Conservation (phyloP, 192 early-diverging fungal genomes). For the Mortierella antarctica region DNA sequence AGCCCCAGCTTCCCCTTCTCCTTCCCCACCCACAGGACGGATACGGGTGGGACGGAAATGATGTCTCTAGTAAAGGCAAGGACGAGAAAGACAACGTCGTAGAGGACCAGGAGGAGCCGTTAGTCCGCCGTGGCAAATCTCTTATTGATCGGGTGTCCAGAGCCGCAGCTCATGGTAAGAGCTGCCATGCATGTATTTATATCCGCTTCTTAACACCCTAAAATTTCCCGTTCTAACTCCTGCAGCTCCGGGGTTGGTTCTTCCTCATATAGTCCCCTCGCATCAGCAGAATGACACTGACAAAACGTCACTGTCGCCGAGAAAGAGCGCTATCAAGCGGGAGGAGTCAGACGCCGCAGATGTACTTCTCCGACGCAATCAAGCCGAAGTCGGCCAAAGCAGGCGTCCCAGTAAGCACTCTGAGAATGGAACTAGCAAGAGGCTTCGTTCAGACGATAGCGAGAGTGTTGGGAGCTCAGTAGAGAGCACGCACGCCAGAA, state of each 20-base stretch:
- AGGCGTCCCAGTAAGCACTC: background rate
- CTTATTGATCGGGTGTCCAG: conserved; percentile 26
- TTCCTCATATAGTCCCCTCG: background rate
- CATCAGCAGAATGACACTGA: background rate
- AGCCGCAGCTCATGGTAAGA: conserved; percentile 17
- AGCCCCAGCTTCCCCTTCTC: background rate
- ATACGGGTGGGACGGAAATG: conserved; percentile 40
- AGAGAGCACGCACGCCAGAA: too few species aligned
- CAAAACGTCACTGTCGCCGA: background rate
- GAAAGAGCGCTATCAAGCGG: conserved; percentile 16
- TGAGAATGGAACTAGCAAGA: background rate
- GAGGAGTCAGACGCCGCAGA: conserved; percentile 20
- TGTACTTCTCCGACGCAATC: background rate
- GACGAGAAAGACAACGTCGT: background rate
- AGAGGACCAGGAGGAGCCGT: conserved; percentile 9
- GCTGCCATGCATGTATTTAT: background rate
- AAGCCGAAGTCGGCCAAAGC: background rate
- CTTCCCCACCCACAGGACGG: conserved; percentile 38
- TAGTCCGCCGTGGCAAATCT: conserved; percentile 8
- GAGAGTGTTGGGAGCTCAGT: background rate
- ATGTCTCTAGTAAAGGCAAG: background rate
- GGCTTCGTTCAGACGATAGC: background rate
- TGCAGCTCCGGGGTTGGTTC: background rate
- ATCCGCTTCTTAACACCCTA: background rate
- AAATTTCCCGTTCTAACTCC: too few species aligned